These are phyloP conservation scores for Liriodendron chinense DNA, from an alignment of 164 flowering plant genomes.

Conservation along the genomic window DNA sequence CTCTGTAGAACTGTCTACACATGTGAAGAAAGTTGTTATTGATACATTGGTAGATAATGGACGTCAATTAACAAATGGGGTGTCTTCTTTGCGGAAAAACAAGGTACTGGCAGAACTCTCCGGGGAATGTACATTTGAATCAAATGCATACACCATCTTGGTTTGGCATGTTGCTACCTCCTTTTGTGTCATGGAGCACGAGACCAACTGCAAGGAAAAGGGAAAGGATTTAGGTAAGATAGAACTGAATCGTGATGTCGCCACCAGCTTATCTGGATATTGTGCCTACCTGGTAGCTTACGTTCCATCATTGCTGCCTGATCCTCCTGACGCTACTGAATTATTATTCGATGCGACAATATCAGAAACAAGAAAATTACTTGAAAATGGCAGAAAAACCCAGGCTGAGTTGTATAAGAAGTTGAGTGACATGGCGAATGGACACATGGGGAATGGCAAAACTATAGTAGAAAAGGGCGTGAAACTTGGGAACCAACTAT, in stretches of 20 bases:
- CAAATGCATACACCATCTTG: background rate
- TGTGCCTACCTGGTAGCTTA: constrained; percentile 4
- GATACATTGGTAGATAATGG: background rate
- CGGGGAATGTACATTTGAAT: background rate
- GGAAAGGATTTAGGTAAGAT: background rate
- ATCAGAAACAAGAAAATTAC: background rate
- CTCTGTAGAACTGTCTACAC: background rate
- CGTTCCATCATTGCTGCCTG: background rate
- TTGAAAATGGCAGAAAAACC: background rate
- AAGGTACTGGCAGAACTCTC: background rate
- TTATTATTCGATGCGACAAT: background rate
- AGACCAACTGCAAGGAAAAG: background rate
- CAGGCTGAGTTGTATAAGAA: background rate
- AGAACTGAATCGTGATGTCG: background rate
- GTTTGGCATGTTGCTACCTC: background rate
- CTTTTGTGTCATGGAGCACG: background rate
- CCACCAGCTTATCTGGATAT: constrained; percentile 1
- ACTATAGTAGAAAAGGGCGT: background rate
- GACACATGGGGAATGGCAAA: background rate
- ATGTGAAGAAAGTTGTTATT: background rate
- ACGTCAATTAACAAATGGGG: background rate
- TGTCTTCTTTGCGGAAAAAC: background rate
- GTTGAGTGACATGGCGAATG: background rate
- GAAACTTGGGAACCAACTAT: background rate
- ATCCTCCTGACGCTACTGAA: background rate